Conservation (phyloP, 495 filamentous ascomycete species). For the Hypoxylon lienhwacheense region DNA sequence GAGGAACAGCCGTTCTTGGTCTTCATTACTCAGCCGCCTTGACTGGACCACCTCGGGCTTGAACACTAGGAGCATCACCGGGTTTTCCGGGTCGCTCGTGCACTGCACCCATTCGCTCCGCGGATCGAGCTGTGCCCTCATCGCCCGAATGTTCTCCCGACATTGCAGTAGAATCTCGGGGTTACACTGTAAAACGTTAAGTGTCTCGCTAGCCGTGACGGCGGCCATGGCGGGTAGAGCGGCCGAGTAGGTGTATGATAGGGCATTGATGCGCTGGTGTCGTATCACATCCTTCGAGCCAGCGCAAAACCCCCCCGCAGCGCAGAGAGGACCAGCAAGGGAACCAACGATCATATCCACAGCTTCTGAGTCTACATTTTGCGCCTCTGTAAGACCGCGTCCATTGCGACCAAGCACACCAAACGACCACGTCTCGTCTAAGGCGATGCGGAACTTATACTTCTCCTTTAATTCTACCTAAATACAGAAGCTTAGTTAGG, state of each 20-base stretch:
- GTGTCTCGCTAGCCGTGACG: constrained; percentile 87
- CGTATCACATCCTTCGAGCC: constrained; percentile 86
- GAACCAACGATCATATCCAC: constrained; percentile 95
- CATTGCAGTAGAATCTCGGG: constrained; percentile 75
- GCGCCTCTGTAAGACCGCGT: constrained; percentile 88
- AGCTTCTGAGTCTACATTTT: constrained; percentile 86
- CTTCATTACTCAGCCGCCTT: constrained; percentile 64
- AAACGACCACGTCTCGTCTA: constrained; percentile 97
- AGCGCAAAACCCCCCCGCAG: constrained; percentile 93
- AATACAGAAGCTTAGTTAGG: too few relatives aligned
- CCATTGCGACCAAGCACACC: constrained; percentile 90
- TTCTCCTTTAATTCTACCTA: constrained; percentile 86
- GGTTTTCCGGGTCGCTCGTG: constrained; percentile 81
- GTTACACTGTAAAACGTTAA: constrained; percentile 79
- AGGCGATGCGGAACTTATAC: constrained; percentile 96
- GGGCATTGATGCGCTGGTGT: constrained; percentile 88
- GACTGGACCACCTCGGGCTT: constrained; percentile 80
- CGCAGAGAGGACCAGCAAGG: constrained; percentile 84
- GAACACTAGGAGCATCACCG: constrained; percentile 79
- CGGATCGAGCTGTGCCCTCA: constrained; percentile 86
- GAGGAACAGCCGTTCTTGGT: constrained; percentile 84
- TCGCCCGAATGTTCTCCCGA: constrained; percentile 76
- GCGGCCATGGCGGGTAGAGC: constrained; percentile 91
- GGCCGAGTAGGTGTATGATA: constrained; percentile 92
- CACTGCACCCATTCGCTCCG: constrained; percentile 89